Evolutionary conservation across 768 basidiomycete species (phyloP).

Genomic region (Mycena amicta): DNA sequence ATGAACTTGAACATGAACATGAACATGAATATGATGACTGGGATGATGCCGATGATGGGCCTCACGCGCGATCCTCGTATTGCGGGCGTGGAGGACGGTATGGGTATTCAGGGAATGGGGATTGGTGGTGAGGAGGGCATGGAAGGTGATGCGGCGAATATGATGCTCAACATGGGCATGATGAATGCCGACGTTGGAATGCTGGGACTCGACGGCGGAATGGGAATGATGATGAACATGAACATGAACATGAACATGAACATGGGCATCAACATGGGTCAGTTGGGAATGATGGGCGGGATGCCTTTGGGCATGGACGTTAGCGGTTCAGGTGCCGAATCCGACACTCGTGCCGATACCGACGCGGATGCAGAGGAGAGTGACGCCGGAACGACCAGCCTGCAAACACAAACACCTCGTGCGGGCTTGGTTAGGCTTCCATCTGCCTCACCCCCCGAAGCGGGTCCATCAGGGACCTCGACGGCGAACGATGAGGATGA

Average conservation of each 20-base stretch:
- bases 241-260: not conserved
- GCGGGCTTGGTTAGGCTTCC: slow-evolving; percentile 20
- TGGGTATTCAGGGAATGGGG: slow-evolving; percentile 10
- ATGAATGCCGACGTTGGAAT: slow-evolving; percentile 18
- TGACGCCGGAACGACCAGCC: slow-evolving; percentile 7
- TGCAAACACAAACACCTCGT: slow-evolving; percentile 21
- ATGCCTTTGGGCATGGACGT: slow-evolving; percentile 16
- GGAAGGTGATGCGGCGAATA: slow-evolving; percentile 10
- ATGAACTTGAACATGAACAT: slow-evolving; percentile 18
- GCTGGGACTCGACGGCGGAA: slow-evolving; percentile 9
- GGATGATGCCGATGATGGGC: slow-evolving; percentile 21
- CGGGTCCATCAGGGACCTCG: slow-evolving; percentile 12
- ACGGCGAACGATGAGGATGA: slow-evolving; percentile 18
- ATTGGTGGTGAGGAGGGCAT: slow-evolving; percentile 7
- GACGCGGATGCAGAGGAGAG: slow-evolving; percentile 23
- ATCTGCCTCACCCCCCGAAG: slow-evolving; percentile 19
- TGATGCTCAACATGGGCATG: slow-evolving; percentile 25
- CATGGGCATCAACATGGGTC: slow-evolving; percentile 10
- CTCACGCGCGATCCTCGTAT: slow-evolving; percentile 13
- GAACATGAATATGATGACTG: slow-evolving; percentile 15
- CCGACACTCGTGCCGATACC: slow-evolving; percentile 19
- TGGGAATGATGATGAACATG: slow-evolving; percentile 2
- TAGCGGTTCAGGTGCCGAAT: slow-evolving; percentile 17
- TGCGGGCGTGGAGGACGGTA: slow-evolving; percentile 14
- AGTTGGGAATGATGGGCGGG: slow-evolving; percentile 7